A percentile compares a stretch with the other conserved stretches of the same genome.
These are phyloP conservation scores for Beverwykella pulmonaria DNA, from an alignment of 495 filamentous ascomycete genomes.

Conservation along the genomic window DNA sequence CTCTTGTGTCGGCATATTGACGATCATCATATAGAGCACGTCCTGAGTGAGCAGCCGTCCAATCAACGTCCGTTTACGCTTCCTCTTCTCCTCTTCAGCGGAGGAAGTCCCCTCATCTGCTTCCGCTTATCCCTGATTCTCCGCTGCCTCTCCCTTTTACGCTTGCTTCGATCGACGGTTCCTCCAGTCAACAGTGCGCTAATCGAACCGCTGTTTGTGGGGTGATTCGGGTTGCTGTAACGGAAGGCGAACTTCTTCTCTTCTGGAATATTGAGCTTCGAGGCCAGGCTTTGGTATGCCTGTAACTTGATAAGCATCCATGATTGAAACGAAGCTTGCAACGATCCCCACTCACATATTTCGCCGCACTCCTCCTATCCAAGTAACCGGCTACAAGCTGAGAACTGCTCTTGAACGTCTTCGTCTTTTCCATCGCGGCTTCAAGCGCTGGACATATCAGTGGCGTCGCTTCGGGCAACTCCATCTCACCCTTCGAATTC, in stretches of 20 bases:
- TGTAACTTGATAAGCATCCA: neutral
- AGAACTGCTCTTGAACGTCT: constrained; percentile 42
- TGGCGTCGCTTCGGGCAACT: constrained; percentile 57
- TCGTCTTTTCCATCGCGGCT: constrained; percentile 43
- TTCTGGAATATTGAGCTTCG: constrained; percentile 25
- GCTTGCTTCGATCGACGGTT: neutral
- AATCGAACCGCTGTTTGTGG: constrained; percentile 50
- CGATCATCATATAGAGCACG: constrained; percentile 44
- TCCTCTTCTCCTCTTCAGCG: constrained; percentile 9
- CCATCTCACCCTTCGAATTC: constrained; percentile 51
- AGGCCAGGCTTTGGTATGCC: constrained; percentile 31
- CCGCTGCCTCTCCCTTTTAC: neutral
- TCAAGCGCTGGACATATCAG: constrained; percentile 60
- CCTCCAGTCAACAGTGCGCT: constrained; percentile 46
- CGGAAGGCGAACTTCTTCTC: constrained; percentile 50
- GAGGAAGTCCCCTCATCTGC: constrained; percentile 1
- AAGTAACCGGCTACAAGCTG: constrained; percentile 57
- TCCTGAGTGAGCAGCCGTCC: constrained; percentile 39
- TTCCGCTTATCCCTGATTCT: constrained; percentile 3
- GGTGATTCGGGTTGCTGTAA: constrained; percentile 59
- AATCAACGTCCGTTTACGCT: constrained; percentile 6
- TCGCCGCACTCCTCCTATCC: constrained; percentile 55
- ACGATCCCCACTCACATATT: constrained; percentile 56
- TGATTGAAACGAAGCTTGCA: neutral
- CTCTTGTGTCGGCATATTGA: constrained; percentile 41